These are phyloP conservation scores for Dryas drummondii DNA, from an alignment of 306 rosid species.

Conservation along the genomic window DNA sequence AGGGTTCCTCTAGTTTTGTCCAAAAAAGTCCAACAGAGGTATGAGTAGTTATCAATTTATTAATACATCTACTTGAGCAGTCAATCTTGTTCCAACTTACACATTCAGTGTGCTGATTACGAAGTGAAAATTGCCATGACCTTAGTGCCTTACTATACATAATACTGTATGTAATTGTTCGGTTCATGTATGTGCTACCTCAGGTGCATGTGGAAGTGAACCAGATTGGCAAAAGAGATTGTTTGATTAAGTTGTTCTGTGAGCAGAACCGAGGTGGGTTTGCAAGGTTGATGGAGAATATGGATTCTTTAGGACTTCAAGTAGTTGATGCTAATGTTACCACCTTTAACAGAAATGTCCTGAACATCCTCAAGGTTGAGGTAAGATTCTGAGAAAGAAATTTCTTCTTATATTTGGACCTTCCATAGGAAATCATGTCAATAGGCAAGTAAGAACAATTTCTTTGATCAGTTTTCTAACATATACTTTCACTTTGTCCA, in stretches of 20 bases:
- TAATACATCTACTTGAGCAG: not conserved
- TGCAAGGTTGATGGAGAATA: slow-evolving; percentile 60
- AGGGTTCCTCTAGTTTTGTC: slow-evolving; percentile 26
- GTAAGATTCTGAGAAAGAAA: slow-evolving; percentile 39
- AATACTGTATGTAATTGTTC: not conserved
- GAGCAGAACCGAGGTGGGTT: slow-evolving; percentile 53
- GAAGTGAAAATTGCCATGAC: not conserved
- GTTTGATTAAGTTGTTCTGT: slow-evolving; percentile 47
- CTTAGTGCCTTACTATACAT: not conserved
- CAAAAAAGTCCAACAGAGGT: slow-evolving; percentile 41
- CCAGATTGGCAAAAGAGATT: slow-evolving; percentile 45
- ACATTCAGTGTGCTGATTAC: not conserved
- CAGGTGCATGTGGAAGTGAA: slow-evolving; percentile 66
- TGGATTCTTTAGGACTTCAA: slow-evolving; percentile 63
- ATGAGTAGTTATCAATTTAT: slow-evolving; percentile 3
- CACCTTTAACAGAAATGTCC: slow-evolving; percentile 45
- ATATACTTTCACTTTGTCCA: slow-evolving; percentile 16
- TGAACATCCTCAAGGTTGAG: slow-evolving; percentile 58
- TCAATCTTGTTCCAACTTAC: not conserved
- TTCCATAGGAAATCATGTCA: slow-evolving; percentile 3
- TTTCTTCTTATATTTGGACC: not conserved
- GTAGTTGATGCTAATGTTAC: slow-evolving; percentile 58
- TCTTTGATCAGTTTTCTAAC: slow-evolving; percentile 14
- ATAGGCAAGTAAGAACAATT: slow-evolving; percentile 6
- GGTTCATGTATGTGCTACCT: slow-evolving; percentile 8